Evolutionary conservation across 805 yeast genomes (phyloP).

Genomic region (Kregervanrija fluxuum): DNA sequence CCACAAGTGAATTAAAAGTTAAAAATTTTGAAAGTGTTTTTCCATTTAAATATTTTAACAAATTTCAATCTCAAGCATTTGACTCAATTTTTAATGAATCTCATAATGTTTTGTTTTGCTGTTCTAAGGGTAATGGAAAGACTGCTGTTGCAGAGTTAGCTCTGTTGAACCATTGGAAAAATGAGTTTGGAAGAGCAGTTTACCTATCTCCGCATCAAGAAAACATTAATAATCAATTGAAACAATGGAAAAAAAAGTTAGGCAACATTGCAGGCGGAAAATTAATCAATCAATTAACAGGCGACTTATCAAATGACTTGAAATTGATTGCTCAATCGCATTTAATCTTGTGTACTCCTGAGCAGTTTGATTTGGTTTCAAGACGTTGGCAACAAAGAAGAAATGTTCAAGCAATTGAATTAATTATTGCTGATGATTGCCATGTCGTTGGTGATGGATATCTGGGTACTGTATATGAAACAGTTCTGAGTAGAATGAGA

Average conservation of each 20-base stretch:
- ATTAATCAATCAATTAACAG: constrained; percentile 47
- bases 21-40: constrained; percentile 42
- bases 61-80: constrained; percentile 67
- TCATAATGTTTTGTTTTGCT: constrained; percentile 54
- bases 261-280: constrained; percentile 49
- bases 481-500: constrained; percentile 60
- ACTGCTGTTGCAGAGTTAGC: constrained; percentile 68
- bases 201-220: constrained; percentile 64
- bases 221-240: constrained; percentile 38
- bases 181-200: constrained; percentile 60
- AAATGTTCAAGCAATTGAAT: constrained; percentile 58
- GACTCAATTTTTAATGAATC: constrained; percentile 49
- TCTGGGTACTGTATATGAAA: constrained; percentile 62
- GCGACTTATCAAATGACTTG: constrained; percentile 50
- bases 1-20: constrained; percentile 40
- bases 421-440: constrained; percentile 66
- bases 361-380: constrained; percentile 64
- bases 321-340: constrained; percentile 52
- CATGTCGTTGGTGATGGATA: constrained; percentile 56
- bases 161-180: constrained; percentile 63
- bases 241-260: constrained; percentile 49
- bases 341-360: constrained; percentile 70
- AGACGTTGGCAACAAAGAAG: constrained; percentile 79
- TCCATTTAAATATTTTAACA: constrained; percentile 52
- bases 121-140: constrained; percentile 73